These are phyloP conservation scores for Colletotrichum sojae DNA, from an alignment of 2,329 filamentous ascomycete genomes.

Conservation along the genomic window DNA sequence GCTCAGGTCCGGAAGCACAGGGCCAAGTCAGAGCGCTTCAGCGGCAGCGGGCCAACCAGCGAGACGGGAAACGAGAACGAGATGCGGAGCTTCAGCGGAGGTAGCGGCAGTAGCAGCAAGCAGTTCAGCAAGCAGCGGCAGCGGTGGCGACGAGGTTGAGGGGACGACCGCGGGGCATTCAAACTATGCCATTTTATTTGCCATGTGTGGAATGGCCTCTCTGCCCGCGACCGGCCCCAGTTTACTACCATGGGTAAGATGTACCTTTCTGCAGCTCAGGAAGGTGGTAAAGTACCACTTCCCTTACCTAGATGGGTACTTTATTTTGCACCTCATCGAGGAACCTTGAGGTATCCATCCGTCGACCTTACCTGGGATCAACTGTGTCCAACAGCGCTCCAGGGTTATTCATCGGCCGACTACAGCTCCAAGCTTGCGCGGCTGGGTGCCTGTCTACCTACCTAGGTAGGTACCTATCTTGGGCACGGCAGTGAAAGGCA, in stretches of 20 bases:
- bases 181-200: slow-evolving; percentile 36
- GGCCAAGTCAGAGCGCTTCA: slow-evolving; percentile 6
- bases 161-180: slow-evolving; percentile 38
- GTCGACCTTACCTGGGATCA: no score
- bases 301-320: no score
- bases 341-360: no score
- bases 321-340: no score
- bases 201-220: slow-evolving; percentile 25
- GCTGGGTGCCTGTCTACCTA: no score
- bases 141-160: slow-evolving; percentile 28
- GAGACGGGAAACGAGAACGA: slow-evolving; percentile 5
- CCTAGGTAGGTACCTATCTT: no score
- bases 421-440: no score
- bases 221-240: neutral
- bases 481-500: no score
- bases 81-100: slow-evolving; percentile 27
- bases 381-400: no score
- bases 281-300: no score
- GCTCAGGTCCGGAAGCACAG: slow-evolving; percentile 27
- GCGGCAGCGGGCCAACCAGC: slow-evolving; percentile 5
- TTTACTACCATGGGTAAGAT: neutral
- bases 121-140: neutral
- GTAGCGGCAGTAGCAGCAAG: slow-evolving; percentile 6
- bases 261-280: no score
- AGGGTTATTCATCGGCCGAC: no score